These are phyloP conservation scores for Stevia rebaudiana DNA, from an alignment of 140 eudicot genomes.

Conservation along the genomic window DNA sequence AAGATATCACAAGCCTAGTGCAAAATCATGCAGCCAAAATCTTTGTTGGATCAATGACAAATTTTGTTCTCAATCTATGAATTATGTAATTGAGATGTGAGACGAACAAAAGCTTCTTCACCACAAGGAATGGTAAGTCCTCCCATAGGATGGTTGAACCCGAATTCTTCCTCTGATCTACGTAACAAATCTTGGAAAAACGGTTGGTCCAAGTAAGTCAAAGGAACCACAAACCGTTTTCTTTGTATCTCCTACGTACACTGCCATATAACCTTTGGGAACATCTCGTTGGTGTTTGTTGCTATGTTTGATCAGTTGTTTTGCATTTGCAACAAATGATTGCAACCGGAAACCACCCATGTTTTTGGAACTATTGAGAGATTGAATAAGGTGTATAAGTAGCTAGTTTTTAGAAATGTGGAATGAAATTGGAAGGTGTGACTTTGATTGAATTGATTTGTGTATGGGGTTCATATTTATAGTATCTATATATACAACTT, in stretches of 20 bases:
- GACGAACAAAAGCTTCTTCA: slow-evolving; percentile 24
- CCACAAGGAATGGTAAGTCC: slow-evolving; percentile 34
- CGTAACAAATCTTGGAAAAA: slow-evolving; percentile 38
- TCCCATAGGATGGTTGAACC: slow-evolving; percentile 37
- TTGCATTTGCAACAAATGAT: slow-evolving; percentile 21
- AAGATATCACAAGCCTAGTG: slow-evolving; percentile 1
- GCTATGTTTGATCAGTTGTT: slow-evolving; percentile 22
- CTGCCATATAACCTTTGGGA: slow-evolving; percentile 44
- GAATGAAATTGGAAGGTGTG: too few relatives aligned
- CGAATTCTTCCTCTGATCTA: slow-evolving; percentile 33
- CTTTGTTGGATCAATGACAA: neutral
- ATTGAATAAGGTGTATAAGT: neutral
- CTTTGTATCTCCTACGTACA: slow-evolving; percentile 41
- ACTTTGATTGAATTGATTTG: slow-evolving; percentile 11
- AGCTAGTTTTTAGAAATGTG: neutral
- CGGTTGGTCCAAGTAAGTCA: slow-evolving; percentile 42
- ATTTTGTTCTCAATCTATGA: slow-evolving; percentile 9
- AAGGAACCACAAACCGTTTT: slow-evolving; percentile 39
- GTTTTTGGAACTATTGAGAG: neutral
- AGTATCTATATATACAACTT: neutral
- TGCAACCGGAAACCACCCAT: slow-evolving; percentile 26
- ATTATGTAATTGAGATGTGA: slow-evolving; percentile 13
- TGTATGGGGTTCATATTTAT: slow-evolving; percentile 18
- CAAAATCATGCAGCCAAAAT: neutral
- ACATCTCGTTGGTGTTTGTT: slow-evolving; percentile 26